Evolutionary conservation across 768 basidiomycete genomes (phyloP).

Genomic region (Pleurotus pulmonarius): DNA sequence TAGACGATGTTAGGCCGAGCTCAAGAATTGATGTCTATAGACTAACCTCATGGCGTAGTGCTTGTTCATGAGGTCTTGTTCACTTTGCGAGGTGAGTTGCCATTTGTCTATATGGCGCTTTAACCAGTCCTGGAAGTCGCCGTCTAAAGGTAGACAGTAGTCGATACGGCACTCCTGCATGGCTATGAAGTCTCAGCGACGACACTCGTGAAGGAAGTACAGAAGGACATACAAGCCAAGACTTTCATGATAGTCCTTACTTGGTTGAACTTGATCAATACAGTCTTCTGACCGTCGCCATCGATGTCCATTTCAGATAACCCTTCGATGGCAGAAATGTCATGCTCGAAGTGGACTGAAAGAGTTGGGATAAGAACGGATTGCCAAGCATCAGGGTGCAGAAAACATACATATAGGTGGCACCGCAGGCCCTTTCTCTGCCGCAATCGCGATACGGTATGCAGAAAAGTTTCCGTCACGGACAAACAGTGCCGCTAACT

Average conservation of each 20-base stretch:
- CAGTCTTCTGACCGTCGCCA: background rate
- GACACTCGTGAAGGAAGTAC: background rate
- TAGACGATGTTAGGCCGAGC: background rate
- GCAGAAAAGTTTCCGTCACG: conserved; percentile 20
- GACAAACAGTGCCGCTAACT: conserved; percentile 26
- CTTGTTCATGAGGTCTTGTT: background rate
- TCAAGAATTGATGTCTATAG: background rate
- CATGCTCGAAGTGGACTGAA: background rate
- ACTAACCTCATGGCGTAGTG: background rate
- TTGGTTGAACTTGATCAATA: background rate
- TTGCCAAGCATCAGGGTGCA: background rate
- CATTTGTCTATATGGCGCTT: background rate
- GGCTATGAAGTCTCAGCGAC: background rate
- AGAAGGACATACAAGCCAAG: background rate
- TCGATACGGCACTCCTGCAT: background rate
- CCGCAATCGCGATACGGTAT: conserved; percentile 23
- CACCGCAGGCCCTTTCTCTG: conserved; percentile 22
- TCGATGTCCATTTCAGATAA: background rate
- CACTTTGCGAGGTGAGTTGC: background rate
- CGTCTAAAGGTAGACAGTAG: background rate
- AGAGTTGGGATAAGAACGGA: background rate
- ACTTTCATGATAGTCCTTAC: background rate
- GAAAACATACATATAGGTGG: conserved; percentile 27
- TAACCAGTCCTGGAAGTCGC: conserved; percentile 2
- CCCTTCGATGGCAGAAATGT: background rate